Base-by-base conservation (phyloP, 2,329 filamentous ascomycete species). In the Arachnopeziza araneosa region DNA sequence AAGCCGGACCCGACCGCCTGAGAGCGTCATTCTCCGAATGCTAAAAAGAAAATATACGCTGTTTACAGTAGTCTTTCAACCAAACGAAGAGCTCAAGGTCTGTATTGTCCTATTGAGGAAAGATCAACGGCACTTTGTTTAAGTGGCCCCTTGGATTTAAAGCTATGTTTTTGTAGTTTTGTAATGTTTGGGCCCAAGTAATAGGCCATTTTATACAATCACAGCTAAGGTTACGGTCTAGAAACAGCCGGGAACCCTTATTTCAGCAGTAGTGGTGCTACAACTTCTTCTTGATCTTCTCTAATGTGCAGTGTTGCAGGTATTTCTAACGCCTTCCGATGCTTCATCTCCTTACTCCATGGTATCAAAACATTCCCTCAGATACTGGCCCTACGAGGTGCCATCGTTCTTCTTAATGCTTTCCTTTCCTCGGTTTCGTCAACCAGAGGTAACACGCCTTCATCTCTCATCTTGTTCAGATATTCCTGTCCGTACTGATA, bases 401-500 rank as follows among this genome's bases (percentile, higher is more conserved):
- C 90, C 84, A 91, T 90, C 0, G 89, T 93, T 68, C 90, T 82
- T 68, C 89, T 80, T 69, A 93, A 75, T 26, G 86, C 87, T 74
- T 87, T 88, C 79, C 91, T 91, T 65, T 89, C 88, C 70, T 89
- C 89, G 22, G 85, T 88, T 77, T 90, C 88, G 69, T 89, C 86
- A 55, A 83, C 80, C 52, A 89, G 69, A 24, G 84, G 84, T 66
- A 99, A 76, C 49, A 88, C 82, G 0, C 93, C 93, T 68, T 96
- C 82, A 49, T 90, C 89, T 71, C 86, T 87, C 72, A 98, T 77
- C 67, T 86, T 82, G 57, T 85, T 84, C 65, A 99, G 75, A 72
- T 88, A 97, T 57, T 91, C 85, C 73, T 89, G 88, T 4, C 92
- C 95, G 71, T 87, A 99, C 58, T 83, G 81, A 75, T 96, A 96